Evolutionary conservation across 2,329 filamentous ascomycete genomes (phyloP).

Genomic region (Macrophomina tecta): DNA sequence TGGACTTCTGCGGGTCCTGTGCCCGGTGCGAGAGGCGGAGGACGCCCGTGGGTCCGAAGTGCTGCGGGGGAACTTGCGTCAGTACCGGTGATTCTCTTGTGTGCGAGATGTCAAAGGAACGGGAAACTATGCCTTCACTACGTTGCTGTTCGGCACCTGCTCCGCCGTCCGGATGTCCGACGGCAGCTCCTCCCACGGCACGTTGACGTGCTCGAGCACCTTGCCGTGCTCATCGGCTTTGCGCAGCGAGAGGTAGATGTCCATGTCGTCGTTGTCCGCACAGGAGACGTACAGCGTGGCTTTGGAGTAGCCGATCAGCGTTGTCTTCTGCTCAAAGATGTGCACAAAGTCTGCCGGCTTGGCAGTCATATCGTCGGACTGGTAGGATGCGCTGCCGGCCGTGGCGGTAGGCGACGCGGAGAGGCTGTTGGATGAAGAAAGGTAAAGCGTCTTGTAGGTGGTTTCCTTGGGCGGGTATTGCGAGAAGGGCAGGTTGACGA

Average conservation of each 20-base stretch:
- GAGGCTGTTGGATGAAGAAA: background rate
- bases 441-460: conserved; percentile 27
- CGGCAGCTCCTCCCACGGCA: background rate
- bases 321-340: conserved; percentile 41
- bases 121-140: background rate
- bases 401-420: background rate
- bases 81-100: background rate
- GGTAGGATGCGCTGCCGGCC: background rate
- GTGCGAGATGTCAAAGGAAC: background rate
- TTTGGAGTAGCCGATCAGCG: conserved; percentile 24
- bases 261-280: background rate
- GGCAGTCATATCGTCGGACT: background rate
- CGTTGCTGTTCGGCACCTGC: background rate
- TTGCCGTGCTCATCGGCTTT: conserved; percentile 26
- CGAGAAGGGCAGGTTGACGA: background rate
- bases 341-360: conserved; percentile 41
- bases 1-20: background rate
- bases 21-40: background rate
- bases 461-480: conserved; percentile 24
- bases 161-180: background rate
- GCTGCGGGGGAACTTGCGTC: background rate
- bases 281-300: background rate
- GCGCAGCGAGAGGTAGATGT: conserved; percentile 31
- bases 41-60: background rate
- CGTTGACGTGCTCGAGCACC: background rate